Percentiles rank a stretch among this genome's conserved stretches.
These are phyloP conservation scores for Myrica gale DNA, from an alignment of 306 rosid species.

Conservation along the genomic window DNA sequence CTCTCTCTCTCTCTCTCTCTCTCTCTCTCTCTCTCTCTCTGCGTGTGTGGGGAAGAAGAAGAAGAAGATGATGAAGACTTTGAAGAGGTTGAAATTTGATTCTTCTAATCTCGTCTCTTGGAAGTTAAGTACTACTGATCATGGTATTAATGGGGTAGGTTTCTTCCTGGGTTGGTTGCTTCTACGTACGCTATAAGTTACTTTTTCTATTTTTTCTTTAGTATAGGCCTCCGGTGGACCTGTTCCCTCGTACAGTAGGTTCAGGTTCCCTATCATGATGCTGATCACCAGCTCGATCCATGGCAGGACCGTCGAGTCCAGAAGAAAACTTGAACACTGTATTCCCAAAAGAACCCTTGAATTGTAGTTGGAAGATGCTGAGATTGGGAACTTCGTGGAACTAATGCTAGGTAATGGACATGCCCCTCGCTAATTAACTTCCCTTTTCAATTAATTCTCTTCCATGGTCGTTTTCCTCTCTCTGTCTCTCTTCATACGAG, in stretches of 20 bases:
- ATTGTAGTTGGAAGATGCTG: neutral
- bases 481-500: neutral
- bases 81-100: neutral
- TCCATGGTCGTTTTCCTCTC: neutral
- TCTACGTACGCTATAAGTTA: neutral
- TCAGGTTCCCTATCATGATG: too few species aligned
- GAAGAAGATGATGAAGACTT: neutral
- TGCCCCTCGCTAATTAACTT: too few species aligned
- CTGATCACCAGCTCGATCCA: too few species aligned
- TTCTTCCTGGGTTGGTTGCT: neutral
- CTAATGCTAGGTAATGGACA: too few species aligned
- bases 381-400: neutral
- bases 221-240: neutral
- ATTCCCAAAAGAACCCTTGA: too few species aligned
- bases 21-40: neutral
- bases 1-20: neutral
- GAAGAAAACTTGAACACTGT: too few species aligned
- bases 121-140: neutral
- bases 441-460: neutral
- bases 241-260: too few species aligned
- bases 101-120: too few species aligned
- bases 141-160: neutral
- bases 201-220: neutral
- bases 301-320: too few species aligned
- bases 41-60: neutral